A percentile compares a stretch with the other conserved stretches of the same genome.
Conservation (phyloP, 2,329 filamentous ascomycete genomes). For the Fusarium veterinarium region DNA sequence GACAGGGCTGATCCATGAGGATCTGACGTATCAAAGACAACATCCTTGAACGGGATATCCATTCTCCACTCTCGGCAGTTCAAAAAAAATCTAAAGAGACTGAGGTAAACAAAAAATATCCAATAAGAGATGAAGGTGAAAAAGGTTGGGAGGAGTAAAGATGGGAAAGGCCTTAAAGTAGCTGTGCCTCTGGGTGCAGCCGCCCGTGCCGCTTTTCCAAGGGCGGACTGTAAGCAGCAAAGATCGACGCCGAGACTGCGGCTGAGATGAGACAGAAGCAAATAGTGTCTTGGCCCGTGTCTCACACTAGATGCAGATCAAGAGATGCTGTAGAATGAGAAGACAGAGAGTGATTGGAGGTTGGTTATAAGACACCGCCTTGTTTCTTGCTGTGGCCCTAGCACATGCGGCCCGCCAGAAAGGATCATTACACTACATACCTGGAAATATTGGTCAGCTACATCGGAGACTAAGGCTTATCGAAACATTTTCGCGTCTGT, state of each 20-base stretch:
- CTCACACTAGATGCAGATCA: neutral
- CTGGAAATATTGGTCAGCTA: neutral
- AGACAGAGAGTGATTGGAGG: neutral
- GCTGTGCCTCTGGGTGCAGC: neutral
- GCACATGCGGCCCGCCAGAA: neutral
- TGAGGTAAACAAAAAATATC: neutral
- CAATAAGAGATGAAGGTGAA: neutral
- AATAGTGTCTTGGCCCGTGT: neutral
- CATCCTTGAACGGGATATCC: slow-evolving; percentile 27
- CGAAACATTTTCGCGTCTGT: neutral
- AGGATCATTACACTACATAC: slow-evolving; percentile 1
- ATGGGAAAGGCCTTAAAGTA: slow-evolving; percentile 1
- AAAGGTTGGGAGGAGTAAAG: neutral
- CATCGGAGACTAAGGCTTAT: neutral
- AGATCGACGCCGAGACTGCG: neutral
- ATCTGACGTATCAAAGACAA: slow-evolving; percentile 27
- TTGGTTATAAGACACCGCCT: neutral
- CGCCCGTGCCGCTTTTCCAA: neutral
- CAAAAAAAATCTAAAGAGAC: neutral
- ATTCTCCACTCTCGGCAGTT: slow-evolving; percentile 7
- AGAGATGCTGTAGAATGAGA: neutral
- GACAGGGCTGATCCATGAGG: slow-evolving; percentile 17
- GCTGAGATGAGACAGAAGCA: slow-evolving; percentile 15
- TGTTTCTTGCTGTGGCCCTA: neutral
- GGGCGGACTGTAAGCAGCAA: neutral